phyloP scores from a whole-genome alignment of 2,329 filamentous ascomycete genomes.

The Ceratocystis lukuohia region DNA sequence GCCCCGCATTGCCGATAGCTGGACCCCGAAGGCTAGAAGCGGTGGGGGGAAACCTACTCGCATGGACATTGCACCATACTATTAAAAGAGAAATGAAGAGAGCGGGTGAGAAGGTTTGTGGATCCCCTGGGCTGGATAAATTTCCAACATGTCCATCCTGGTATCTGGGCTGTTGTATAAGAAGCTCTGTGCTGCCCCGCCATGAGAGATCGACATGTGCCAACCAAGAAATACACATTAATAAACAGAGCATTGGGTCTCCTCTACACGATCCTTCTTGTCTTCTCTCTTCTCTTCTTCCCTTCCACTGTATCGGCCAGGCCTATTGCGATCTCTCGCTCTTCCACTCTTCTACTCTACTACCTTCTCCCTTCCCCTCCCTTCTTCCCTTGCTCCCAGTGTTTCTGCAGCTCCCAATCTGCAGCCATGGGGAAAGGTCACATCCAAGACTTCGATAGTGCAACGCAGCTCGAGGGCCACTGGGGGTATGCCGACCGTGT shows the following conservation, averaged over 20 bases:
- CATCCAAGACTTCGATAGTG: slow-evolving; percentile 32
- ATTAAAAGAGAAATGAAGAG: neutral
- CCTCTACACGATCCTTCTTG: neutral
- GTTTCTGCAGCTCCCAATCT: neutral
- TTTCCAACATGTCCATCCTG: too few relatives aligned
- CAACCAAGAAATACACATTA: slow-evolving; percentile 2
- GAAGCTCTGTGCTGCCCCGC: neutral
- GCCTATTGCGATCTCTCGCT: neutral
- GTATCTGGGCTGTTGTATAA: neutral
- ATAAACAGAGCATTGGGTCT: neutral
- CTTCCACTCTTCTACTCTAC: neutral
- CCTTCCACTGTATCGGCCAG: neutral
- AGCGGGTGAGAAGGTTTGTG: slow-evolving; percentile 10
- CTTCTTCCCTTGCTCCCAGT: neutral
- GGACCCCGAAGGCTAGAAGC: neutral
- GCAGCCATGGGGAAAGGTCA: slow-evolving; percentile 23
- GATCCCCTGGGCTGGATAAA: slow-evolving; percentile 5
- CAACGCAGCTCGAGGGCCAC: slow-evolving; percentile 29
- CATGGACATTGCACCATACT: neutral
- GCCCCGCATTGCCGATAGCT: neutral
- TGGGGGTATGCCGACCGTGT: slow-evolving; percentile 37
- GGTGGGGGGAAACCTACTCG: neutral
- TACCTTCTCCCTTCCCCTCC: neutral
- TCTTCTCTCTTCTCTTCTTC: neutral
- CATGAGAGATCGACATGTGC: slow-evolving; percentile 2